A percentile compares a stretch with the other conserved stretches of the same genome.
Evolutionary conservation across 2,329 filamentous ascomycete genomes (phyloP).

Genomic region (Aspergillus glaucus): DNA sequence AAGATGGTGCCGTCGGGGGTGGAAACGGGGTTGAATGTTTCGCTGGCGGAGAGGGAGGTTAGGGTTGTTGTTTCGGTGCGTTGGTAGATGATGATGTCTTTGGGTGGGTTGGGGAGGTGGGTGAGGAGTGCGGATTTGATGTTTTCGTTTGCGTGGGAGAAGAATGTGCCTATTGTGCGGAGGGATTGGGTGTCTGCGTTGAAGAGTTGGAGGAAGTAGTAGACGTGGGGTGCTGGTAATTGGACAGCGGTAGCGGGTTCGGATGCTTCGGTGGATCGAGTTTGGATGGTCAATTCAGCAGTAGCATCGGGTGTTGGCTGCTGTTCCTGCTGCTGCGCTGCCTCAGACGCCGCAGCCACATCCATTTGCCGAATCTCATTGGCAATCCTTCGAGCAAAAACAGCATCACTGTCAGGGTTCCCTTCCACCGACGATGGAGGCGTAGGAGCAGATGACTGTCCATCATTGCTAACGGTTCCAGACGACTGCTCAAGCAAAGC

Average conservation of each 20-base stretch:
- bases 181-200: constrained; percentile 44
- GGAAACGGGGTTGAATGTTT: constrained; percentile 27
- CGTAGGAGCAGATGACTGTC: background rate
- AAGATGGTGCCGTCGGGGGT: constrained; percentile 35
- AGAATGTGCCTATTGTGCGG: constrained; percentile 35
- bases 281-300: constrained; percentile 3
- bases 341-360: constrained; percentile 8
- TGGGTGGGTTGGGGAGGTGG: constrained; percentile 30
- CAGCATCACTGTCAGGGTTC: background rate
- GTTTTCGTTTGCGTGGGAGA: constrained; percentile 34
- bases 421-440: background rate
- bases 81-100: constrained; percentile 40
- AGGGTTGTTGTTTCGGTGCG: constrained; percentile 34
- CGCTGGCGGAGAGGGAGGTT: constrained; percentile 26
- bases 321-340: background rate
- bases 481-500: background rate
- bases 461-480: background rate
- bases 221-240: constrained; percentile 32
- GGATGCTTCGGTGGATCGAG: constrained; percentile 6
- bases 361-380: constrained; percentile 22
- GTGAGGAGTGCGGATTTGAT: constrained; percentile 37
- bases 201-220: constrained; percentile 48
- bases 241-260: constrained; percentile 5
- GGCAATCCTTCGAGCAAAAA: constrained; percentile 24
- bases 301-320: background rate